phyloP scores from a whole-genome alignment of 441 rosid species.

The Metrosideros polymorpha region DNA sequence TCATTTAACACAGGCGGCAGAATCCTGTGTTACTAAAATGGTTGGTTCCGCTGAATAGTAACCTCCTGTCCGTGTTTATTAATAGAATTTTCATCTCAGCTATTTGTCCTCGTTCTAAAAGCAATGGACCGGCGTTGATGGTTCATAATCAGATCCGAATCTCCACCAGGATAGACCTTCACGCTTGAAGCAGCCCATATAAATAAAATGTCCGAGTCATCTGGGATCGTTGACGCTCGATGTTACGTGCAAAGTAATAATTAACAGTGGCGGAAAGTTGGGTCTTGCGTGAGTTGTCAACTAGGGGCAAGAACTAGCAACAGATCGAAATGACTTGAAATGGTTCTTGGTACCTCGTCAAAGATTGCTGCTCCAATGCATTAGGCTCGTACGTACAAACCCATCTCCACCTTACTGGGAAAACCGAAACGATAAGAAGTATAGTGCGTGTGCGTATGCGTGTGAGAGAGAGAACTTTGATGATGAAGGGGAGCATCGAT shows the following conservation, averaged over 20 bases:
- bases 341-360: background rate
- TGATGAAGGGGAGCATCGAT: background rate
- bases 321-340: background rate
- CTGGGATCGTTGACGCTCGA: background rate
- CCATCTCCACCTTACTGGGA: background rate
- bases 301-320: background rate
- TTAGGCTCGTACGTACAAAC: background rate
- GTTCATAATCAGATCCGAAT: background rate
- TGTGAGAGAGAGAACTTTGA: background rate
- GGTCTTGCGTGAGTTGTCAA: background rate
- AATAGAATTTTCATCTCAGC: background rate
- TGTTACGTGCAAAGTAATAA: background rate
- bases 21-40: background rate
- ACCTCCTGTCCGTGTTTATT: background rate
- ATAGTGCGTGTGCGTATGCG: fast-evolving
- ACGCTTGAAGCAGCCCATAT: no score
- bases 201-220: background rate
- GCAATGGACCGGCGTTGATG: background rate
- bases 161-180: background rate
- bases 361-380: background rate
- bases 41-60: background rate
- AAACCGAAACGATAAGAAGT: background rate
- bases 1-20: background rate
- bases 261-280: background rate
- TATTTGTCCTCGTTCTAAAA: background rate